A percentile compares a stretch with the other conserved stretches of the same genome.
These are phyloP conservation scores for Chaetomium tenue DNA, from an alignment of 495 filamentous ascomycete genomes.

Conservation along the genomic window DNA sequence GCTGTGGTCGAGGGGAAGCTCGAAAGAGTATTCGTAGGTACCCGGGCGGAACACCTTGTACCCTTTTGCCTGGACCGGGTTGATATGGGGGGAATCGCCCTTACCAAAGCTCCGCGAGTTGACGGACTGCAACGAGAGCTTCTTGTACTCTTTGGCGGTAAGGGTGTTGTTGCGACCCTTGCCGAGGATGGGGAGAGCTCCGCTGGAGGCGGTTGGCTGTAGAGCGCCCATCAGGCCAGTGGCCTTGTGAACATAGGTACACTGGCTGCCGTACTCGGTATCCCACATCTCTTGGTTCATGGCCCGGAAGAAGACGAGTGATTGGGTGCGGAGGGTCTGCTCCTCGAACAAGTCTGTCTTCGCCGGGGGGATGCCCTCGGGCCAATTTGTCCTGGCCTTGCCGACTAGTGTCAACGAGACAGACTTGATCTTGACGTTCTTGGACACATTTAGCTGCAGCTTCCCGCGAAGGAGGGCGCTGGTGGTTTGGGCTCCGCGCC, in stretches of 20 bases:
- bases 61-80: conserved; percentile 75
- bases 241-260: conserved; percentile 44
- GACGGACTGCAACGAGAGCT: conserved; percentile 74
- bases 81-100: conserved; percentile 62
- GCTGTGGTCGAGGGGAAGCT: conserved; percentile 88
- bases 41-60: conserved; percentile 88
- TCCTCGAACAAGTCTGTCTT: conserved; percentile 82
- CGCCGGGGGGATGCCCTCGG: conserved; percentile 90
- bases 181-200: conserved; percentile 26
- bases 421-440: conserved; percentile 93
- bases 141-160: conserved; percentile 51
- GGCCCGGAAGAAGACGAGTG: conserved; percentile 80
- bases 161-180: conserved; percentile 36
- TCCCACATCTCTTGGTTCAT: conserved; percentile 53
- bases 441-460: conserved; percentile 77
- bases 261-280: conserved; percentile 61
- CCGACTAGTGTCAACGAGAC: conserved; percentile 84
- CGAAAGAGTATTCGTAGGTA: conserved; percentile 92
- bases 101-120: conserved; percentile 86
- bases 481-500: conserved; percentile 52
- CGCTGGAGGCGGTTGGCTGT: conserved; percentile 40
- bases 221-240: conserved; percentile 38
- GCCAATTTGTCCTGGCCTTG: conserved; percentile 89
- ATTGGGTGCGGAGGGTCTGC: conserved; percentile 72
- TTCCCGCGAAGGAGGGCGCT: conserved; percentile 85